Evolutionary conservation across 2,329 filamentous ascomycete species (phyloP), one percentile per base, ranked within the genome.

Genomic region (Fusarium circinatum): DNA sequence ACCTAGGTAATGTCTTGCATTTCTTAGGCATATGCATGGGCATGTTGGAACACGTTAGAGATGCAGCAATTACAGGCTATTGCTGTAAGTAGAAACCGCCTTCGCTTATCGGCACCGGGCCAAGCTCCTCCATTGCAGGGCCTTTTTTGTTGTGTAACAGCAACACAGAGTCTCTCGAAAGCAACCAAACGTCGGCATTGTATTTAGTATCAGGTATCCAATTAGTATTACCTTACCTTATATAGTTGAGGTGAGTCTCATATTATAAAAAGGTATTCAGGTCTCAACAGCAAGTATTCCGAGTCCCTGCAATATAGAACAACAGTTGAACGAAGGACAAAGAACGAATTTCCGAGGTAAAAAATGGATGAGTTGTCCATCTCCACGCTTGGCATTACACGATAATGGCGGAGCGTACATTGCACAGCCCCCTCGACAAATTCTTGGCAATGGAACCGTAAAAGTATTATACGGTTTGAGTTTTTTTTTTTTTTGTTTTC

Each of bases 21-120:
- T 26, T 36, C 32, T 26, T 15, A 26, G n/a, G 45, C 24, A 34
- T n/a, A 58, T 48, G 39, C n/a, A 45, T 26, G 36, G 22, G 22
- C 51, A 42, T 32, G 47, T 42, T 42, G 49, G 34, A 32, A 39
- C 63, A 57, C 51, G 34, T 49, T 49, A 69, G 38, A 51, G 24
- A 65, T 61, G 55, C 59, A 65, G 42, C 12, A 60, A 73, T 55
- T 39, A 38, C 39, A 52, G 26, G 41, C 41, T 38, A 47, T 55
- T 38, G 34, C 63, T 58, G 45, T 42, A 51, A 62, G 41, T 49
- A 36, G 30, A 28, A 55, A 44, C 48, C 42, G 28, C 49, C 57
- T 62, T 77, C 75, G 75, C 75, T 77, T 77, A 77, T 77, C 75
- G 75, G 74, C 75, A 77, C 65, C 9, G 47, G 58, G 67, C 74